Percentiles rank a stretch among this genome's conserved stretches.
These are phyloP conservation scores for Cordyceps pruinosa DNA, from an alignment of 2,329 filamentous ascomycete genomes.

Conservation along the genomic window DNA sequence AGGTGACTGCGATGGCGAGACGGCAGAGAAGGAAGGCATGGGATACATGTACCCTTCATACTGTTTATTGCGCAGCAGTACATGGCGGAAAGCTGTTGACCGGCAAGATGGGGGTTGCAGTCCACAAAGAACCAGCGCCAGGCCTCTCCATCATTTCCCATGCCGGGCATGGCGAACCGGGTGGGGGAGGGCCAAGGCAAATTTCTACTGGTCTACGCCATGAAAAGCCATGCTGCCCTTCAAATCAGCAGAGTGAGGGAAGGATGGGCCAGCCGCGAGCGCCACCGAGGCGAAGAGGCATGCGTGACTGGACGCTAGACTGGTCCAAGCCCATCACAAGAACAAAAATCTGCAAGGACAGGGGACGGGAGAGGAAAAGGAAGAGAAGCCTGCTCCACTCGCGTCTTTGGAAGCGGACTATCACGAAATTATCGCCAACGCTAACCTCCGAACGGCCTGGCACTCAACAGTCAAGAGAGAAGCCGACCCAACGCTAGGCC, in stretches of 20 bases:
- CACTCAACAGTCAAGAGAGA: neutral
- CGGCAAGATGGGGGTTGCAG: neutral
- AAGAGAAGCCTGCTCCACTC: neutral
- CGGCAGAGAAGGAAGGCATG: neutral
- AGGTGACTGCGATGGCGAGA: neutral
- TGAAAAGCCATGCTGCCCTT: conserved; percentile 6
- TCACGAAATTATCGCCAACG: conserved; percentile 5
- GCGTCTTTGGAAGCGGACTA: neutral
- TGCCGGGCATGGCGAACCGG: neutral
- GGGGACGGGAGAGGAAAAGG: neutral
- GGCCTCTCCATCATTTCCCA: conserved; percentile 4
- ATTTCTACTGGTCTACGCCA: neutral
- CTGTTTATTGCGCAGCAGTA: neutral
- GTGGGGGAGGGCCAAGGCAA: neutral
- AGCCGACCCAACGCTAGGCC: neutral
- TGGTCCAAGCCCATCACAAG: conserved; percentile 6
- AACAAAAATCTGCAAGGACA: conserved; percentile 10
- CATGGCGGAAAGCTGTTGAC: neutral
- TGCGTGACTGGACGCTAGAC: neutral
- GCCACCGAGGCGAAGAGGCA: conserved; percentile 3
- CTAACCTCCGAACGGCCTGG: conserved; percentile 1
- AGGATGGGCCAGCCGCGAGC: neutral
- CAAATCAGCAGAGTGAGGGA: neutral
- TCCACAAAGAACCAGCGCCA: neutral
- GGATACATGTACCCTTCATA: neutral